These are phyloP conservation scores for Pichia exigua DNA, from an alignment of 805 yeast genomes.

Conservation along the genomic window DNA sequence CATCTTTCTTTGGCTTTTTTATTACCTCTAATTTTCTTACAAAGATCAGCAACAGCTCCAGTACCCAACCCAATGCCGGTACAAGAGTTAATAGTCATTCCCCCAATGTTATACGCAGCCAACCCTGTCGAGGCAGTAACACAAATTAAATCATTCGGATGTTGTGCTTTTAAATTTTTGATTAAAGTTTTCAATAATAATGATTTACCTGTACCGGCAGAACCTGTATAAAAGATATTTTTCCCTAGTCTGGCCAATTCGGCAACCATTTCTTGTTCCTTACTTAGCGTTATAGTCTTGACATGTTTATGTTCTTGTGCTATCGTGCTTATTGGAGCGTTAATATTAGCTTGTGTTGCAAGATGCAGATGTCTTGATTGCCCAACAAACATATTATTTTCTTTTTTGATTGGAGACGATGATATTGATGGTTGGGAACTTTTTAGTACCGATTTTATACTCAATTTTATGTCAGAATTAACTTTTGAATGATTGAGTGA, in stretches of 20 bases:
- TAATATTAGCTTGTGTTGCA: constrained; percentile 1
- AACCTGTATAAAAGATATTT: constrained; percentile 87
- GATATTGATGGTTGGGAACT: background rate
- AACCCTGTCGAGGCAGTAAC: constrained; percentile 82
- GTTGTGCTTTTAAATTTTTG: constrained; percentile 38
- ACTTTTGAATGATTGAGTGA: background rate
- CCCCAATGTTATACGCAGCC: constrained; percentile 79
- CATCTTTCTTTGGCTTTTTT: constrained; percentile 46
- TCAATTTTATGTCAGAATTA: background rate
- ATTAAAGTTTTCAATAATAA: constrained; percentile 65
- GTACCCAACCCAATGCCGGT: constrained; percentile 72
- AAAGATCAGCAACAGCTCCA: constrained; percentile 38
- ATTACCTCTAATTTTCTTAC: constrained; percentile 46
- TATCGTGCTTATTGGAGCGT: background rate
- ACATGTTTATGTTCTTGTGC: background rate
- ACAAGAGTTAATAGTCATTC: constrained; percentile 67
- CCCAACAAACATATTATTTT: background rate
- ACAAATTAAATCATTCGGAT: constrained; percentile 48
- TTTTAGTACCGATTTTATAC: background rate
- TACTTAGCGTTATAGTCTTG: constrained; percentile 28
- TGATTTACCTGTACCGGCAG: constrained; percentile 98
- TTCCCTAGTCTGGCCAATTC: constrained; percentile 53
- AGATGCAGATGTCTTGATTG: constrained; percentile 2
- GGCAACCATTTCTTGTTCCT: constrained; percentile 61
- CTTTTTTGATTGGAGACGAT: background rate